Evolutionary conservation across 163 green algal genomes (phyloP).

Genomic region (Scenedesmus sp.): DNA sequence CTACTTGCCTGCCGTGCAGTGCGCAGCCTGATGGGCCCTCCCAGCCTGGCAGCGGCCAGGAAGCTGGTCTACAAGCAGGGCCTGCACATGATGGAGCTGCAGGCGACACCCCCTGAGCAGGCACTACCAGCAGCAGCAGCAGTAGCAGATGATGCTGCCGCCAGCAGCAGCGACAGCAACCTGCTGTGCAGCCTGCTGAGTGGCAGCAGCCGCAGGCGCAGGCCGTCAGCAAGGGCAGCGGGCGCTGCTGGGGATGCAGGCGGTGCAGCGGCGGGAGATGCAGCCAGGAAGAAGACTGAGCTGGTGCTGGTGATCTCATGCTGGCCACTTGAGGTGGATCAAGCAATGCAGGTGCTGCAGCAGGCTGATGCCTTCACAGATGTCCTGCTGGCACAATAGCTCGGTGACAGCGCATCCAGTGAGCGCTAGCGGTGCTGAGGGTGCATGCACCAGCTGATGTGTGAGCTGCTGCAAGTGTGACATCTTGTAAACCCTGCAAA

Average conservation of each 20-base stretch:
- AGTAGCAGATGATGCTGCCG: not conserved
- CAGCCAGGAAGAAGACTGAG: not conserved
- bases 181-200: not conserved
- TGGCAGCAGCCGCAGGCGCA: not conserved
- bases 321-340: not conserved
- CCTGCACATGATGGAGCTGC: constrained; percentile 10
- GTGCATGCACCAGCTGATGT: too few relatives aligned
- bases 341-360: not conserved
- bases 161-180: not conserved
- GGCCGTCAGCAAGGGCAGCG: not conserved
- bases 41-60: not conserved
- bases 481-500: too few relatives aligned
- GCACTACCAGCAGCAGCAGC: not conserved
- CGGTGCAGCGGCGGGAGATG: not conserved
- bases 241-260: not conserved
- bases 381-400: not conserved
- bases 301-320: constrained; percentile 8
- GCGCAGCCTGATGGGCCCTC: constrained; percentile 23
- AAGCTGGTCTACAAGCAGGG: not conserved
- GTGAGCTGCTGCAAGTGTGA: too few relatives aligned
- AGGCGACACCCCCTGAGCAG: not conserved
- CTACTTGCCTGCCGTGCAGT: too few relatives aligned
- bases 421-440: too few relatives aligned
- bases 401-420: too few relatives aligned
- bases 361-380: not conserved